Evolutionary conservation across 2,329 filamentous ascomycete species (phyloP), one percentile per base, ranked within the genome.

Genomic region (Aspergillus ustus): DNA sequence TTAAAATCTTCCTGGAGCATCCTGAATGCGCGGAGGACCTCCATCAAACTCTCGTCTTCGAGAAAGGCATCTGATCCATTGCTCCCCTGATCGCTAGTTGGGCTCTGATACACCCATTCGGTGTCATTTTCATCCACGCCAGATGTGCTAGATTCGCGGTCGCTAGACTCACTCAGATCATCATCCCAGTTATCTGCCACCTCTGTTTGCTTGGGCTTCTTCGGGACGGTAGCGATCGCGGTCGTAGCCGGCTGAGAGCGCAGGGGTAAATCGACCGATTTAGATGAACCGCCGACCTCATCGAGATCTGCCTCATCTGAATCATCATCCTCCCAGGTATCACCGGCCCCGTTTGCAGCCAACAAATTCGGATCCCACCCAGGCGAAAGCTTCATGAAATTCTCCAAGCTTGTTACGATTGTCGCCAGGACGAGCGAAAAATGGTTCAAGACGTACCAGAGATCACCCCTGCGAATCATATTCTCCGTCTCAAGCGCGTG

Each of bases 381-480:
- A 2, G 57, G 48, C 6, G 52, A 48, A 11, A 71, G 68, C 40
- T 73, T 72, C 22, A 77, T 65, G 57, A 73, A 76, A 17, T 71
- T 74, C 29, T 71, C 69, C 13, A 78, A 57, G 43, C 69, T 72
- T 0, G 72, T 71, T 5, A 73, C 66, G n/a, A 78, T 73, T 0
- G 76, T 78, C 8, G 74, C 73, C 2, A 78, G 62, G 2, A 78
- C 78, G 58, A 86, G 79, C 15, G 84, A 87, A 72, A 88, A 88
- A 69, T 89, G 85, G 63, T 92, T 91, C 2, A 93, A 80, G 2
- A 84, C 71, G 69, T 89, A 93, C 91, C 90, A 93, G 8, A 91
- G 82, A 51, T 92, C 89, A 4, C 85, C 84, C 1, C 79, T 77
- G 49, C 85, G 85, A 70, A 94, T 87, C 2, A 83, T 81, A 70